Percentiles rank a stretch among this genome's conserved stretches.
Conservation (phyloP, 176 grass and related monocot species). For the Carex myosuroides region DNA sequence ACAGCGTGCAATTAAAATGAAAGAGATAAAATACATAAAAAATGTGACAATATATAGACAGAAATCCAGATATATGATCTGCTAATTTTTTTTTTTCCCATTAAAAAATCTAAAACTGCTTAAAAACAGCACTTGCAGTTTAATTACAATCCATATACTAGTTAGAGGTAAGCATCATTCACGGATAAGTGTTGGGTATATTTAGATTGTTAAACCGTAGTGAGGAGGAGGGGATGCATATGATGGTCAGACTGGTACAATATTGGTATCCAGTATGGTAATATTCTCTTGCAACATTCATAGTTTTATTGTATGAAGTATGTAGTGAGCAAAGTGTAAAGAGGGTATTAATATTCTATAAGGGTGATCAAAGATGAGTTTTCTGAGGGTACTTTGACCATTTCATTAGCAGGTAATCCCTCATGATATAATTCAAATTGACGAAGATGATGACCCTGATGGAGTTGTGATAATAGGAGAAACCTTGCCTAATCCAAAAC, state of each 20-base stretch:
- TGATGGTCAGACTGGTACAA: not conserved
- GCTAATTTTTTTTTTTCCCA: not conserved
- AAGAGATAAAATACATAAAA: not conserved
- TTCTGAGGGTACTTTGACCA: not conserved
- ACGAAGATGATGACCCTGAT: slow-evolving; percentile 54
- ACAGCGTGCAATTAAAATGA: not conserved
- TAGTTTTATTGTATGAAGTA: not conserved
- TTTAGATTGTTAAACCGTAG: not conserved
- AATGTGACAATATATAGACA: not conserved
- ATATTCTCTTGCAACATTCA: not conserved
- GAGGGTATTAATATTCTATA: not conserved
- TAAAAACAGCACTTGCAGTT: not conserved
- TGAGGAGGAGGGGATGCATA: not conserved
- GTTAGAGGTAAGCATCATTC: not conserved
- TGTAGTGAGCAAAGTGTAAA: not conserved
- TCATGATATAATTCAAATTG: slow-evolving; percentile 65
- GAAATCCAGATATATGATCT: not conserved
- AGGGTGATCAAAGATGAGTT: not conserved
- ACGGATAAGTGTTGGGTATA: not conserved
- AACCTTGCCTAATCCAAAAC: slow-evolving; percentile 38
- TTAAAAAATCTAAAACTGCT: not conserved
- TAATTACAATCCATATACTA: not conserved
- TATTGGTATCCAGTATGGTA: not conserved
- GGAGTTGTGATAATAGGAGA: slow-evolving; percentile 40
- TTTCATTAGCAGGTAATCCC: slow-evolving; percentile 39